phyloP scores from a whole-genome alignment of 2,329 filamentous ascomycete species.

The Chaetomiaceae sp. region DNA sequence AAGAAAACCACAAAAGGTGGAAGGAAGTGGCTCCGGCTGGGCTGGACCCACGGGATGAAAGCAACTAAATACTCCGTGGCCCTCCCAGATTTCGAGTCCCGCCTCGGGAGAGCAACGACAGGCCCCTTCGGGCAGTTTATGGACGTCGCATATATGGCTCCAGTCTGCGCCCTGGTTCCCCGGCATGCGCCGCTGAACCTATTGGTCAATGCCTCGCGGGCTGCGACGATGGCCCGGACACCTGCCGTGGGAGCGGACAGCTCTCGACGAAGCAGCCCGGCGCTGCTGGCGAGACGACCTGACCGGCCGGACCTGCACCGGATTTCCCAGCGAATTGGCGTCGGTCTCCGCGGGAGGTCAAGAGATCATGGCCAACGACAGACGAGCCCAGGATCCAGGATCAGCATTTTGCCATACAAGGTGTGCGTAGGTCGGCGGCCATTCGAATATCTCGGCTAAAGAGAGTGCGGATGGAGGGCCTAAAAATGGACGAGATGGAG shows the following conservation, averaged over 20 bases:
- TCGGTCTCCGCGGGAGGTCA: neutral
- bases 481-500: constrained; percentile 22
- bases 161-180: neutral
- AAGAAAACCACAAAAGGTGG: no score
- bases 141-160: constrained; percentile 1
- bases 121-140: constrained; percentile 11
- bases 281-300: neutral
- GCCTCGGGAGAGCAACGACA: constrained; percentile 10
- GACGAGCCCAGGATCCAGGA: constrained; percentile 18
- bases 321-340: constrained; percentile 18
- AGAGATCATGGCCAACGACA: constrained; percentile 3
- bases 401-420: constrained; percentile 29
- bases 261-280: neutral
- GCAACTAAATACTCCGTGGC: constrained; percentile 12
- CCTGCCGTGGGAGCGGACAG: constrained; percentile 1
- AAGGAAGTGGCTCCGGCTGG: neutral
- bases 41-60: neutral
- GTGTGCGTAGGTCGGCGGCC: constrained; percentile 19
- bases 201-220: constrained; percentile 21
- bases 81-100: constrained; percentile 7
- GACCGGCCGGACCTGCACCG: constrained; percentile 11
- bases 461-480: constrained; percentile 9
- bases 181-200: constrained; percentile 10
- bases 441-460: constrained; percentile 25
- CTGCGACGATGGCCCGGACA: constrained; percentile 10